Evolutionary conservation across 352 stramenopile species (phyloP).

Genomic region (Phytopythium chamaehyphon): DNA sequence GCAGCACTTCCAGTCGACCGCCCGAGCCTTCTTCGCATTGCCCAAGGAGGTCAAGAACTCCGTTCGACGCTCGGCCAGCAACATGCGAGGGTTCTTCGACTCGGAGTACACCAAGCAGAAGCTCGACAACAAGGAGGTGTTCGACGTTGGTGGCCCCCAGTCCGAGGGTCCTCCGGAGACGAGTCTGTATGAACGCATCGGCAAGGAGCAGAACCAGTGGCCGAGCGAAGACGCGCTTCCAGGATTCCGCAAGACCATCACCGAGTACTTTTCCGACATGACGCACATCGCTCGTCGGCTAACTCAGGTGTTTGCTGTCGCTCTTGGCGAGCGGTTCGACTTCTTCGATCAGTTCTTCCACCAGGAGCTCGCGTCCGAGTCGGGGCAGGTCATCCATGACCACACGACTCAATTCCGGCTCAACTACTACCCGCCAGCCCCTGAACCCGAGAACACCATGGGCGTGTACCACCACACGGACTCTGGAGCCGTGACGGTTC

Average conservation of each 20-base stretch:
- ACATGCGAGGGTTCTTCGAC: conserved; percentile 87
- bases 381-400: neutral
- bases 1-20: conserved; percentile 38
- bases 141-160: conserved; percentile 42
- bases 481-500: conserved; percentile 36
- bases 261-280: conserved; percentile 18
- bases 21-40: conserved; percentile 67
- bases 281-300: conserved; percentile 24
- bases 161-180: conserved; percentile 27
- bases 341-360: conserved; percentile 36
- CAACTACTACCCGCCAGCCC: conserved; percentile 82
- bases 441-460: conserved; percentile 24
- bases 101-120: conserved; percentile 89
- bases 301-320: conserved; percentile 25
- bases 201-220: conserved; percentile 81
- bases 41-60: conserved; percentile 41
- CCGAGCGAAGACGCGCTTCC: conserved; percentile 21
- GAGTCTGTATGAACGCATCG: conserved; percentile 45
- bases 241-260: conserved; percentile 33
- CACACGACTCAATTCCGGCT: conserved; percentile 37
- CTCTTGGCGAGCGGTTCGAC: conserved; percentile 17
- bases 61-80: conserved; percentile 58
- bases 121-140: conserved; percentile 81
- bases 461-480: conserved; percentile 44
- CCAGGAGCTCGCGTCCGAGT: neutral